These are phyloP conservation scores for Thuidium tamariscinum DNA, from an alignment of 225 moss, liverwort and hornwort genomes.

Conservation along the genomic window DNA sequence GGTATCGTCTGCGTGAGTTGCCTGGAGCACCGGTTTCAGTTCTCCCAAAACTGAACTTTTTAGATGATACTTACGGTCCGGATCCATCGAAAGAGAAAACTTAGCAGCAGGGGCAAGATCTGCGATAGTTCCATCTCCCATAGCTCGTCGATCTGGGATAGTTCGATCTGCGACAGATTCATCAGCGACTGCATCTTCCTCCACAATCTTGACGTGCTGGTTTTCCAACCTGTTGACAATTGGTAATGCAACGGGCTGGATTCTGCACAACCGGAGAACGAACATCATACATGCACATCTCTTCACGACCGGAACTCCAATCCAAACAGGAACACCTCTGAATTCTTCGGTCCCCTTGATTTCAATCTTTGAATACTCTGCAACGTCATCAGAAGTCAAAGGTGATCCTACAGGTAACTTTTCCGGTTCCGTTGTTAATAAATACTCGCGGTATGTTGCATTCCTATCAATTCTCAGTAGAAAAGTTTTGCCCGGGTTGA, in stretches of 20 bases:
- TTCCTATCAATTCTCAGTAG: rapidly evolving
- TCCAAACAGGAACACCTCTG: background rate
- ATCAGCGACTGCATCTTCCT: too few species aligned
- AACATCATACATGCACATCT: background rate
- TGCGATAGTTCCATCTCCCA: background rate
- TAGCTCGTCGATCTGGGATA: too few species aligned
- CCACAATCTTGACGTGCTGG: background rate
- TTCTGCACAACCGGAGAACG: background rate
- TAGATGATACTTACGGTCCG: rapidly evolving
- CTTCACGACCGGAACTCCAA: background rate
- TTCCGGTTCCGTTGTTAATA: background rate
- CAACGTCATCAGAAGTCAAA: background rate
- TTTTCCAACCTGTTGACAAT: background rate
- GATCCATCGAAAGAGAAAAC: background rate
- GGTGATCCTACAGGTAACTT: background rate
- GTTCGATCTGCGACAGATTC: background rate
- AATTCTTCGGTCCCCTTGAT: rapidly evolving
- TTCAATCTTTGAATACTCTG: background rate
- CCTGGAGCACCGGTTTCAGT: too few species aligned
- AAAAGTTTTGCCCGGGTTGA: rapidly evolving
- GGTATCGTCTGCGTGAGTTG: too few species aligned
- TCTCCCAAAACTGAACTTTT: background rate
- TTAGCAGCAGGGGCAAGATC: background rate
- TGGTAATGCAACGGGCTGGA: background rate
- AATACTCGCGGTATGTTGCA: background rate